These are phyloP conservation scores for Inga oerstediana DNA, from an alignment of 306 rosid genomes.

Conservation along the genomic window DNA sequence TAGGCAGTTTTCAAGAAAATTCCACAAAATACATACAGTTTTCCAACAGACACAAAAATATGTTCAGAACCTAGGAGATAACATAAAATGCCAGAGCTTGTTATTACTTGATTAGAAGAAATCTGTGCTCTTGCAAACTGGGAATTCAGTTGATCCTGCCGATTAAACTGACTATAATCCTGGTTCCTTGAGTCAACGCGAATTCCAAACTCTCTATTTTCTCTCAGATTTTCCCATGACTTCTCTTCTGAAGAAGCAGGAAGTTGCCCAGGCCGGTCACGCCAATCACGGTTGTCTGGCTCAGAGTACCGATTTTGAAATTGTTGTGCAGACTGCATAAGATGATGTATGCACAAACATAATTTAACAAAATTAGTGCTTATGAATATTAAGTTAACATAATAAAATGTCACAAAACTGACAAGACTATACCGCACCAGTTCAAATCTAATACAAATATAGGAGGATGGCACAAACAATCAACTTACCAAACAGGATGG, in stretches of 20 bases:
- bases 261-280: conserved; percentile 73
- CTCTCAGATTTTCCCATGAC: conserved; percentile 70
- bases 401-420: conserved; percentile 16
- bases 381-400: background rate
- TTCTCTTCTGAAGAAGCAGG: conserved; percentile 69
- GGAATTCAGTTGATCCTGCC: conserved; percentile 65
- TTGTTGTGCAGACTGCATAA: conserved; percentile 60
- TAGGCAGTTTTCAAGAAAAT: background rate
- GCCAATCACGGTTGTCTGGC: conserved; percentile 96
- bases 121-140: conserved; percentile 59
- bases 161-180: conserved; percentile 55
- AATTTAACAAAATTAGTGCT: background rate
- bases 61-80: background rate
- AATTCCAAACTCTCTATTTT: conserved; percentile 67
- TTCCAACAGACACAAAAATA: background rate
- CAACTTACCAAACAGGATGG: conserved; percentile 11
- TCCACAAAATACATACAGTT: background rate
- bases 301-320: conserved; percentile 74
- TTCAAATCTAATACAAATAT: conserved; percentile 11
- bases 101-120: conserved; percentile 75
- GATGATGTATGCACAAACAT: background rate
- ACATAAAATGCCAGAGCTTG: conserved; percentile 9
- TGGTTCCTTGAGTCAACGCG: conserved; percentile 57
- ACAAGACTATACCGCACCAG: background rate
- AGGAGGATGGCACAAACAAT: conserved; percentile 10